Evolutionary conservation across 129 eudicot genomes (phyloP), one percentile per base, ranked within the genome.

Genomic region (Deinandra increscens): DNA sequence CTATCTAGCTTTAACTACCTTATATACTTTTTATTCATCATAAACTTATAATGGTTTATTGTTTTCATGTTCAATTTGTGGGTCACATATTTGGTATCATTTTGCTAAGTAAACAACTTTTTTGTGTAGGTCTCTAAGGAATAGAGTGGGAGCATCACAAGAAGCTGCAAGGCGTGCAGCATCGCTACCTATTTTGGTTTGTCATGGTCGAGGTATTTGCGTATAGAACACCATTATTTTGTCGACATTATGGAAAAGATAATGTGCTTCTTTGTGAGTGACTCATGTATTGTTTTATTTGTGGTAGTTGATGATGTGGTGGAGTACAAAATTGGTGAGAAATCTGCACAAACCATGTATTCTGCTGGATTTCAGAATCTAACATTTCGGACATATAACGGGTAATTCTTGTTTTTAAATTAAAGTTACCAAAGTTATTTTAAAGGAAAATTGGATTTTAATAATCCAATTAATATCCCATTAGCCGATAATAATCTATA

Each of bases 301-400:
- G 81, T 78, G 77, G 61, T 84, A 91, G 97, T 72, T 33, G 97
- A 91, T 76, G 97, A 91, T 19, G 95, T 91, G 13, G 91, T 87
- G 18, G 87, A 87, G 46, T 83, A 75, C 77, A 71, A 78, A 73
- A 86, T 76, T 23, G 95, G 95, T 62, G 91, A 91, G 60, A 85
- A 75, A 68, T 85, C 92, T 61, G 95, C 87, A 15, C 78, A 80
- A 13, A 70, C 75, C 34, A 66, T 91, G 76, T 75, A 76, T 80
- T 85, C 90, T 10, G 76, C 85, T 72, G 97, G 97, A 41, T 91
- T 91, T 77, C 85, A 82, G 46, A 85, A 78, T 54, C 80, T 91
- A 38, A 75, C 79, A 9, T 87, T 81, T 39, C 80, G 79, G 75
- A 43, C 89, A 39, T 91, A 87, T 49, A 53, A 82, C 5, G 88